These are phyloP conservation scores for Anthoceros angustus DNA, from an alignment of 225 moss, liverwort and hornwort species.

Conservation along the genomic window DNA sequence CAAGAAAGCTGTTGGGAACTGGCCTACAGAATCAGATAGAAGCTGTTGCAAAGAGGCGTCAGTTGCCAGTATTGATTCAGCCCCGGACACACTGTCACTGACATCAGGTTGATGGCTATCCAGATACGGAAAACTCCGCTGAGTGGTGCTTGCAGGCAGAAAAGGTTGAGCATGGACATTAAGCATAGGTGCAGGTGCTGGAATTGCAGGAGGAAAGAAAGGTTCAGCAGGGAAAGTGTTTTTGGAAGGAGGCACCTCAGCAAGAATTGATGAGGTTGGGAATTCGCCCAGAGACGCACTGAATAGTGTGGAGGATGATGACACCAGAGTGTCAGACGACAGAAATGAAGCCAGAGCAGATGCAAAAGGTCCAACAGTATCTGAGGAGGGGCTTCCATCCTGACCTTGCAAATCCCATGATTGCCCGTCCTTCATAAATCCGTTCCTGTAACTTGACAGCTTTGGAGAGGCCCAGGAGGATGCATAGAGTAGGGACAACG, in stretches of 20 bases:
- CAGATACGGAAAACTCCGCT: too few relatives aligned
- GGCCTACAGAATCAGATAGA: too few relatives aligned
- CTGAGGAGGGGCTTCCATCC: not conserved
- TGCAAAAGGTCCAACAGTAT: conserved; percentile 1
- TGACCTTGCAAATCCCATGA: too few relatives aligned
- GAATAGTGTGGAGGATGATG: conserved; percentile 9
- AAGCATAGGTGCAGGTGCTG: conserved; percentile 2
- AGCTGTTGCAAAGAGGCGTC: too few relatives aligned
- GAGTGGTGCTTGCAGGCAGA: conserved; percentile 5
- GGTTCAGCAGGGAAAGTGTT: not conserved
- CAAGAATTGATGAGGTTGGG: not conserved
- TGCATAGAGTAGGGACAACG: too few relatives aligned
- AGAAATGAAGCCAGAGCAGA: conserved; percentile 6
- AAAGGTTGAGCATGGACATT: conserved; percentile 9
- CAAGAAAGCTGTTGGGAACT: too few relatives aligned
- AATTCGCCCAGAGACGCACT: conserved; percentile 8
- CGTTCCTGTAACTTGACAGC: too few relatives aligned
- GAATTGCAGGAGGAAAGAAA: not conserved
- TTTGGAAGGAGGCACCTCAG: not conserved
- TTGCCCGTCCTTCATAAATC: too few relatives aligned
- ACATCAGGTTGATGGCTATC: too few relatives aligned
- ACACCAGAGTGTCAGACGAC: not conserved
- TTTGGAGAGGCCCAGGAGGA: too few relatives aligned
- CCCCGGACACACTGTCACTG: too few relatives aligned
- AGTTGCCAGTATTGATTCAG: too few relatives aligned